Evolutionary conservation across 2,329 filamentous ascomycete genomes (phyloP), one percentile per base, ranked within the genome.

Genomic region (Fusarium cicatricum): DNA sequence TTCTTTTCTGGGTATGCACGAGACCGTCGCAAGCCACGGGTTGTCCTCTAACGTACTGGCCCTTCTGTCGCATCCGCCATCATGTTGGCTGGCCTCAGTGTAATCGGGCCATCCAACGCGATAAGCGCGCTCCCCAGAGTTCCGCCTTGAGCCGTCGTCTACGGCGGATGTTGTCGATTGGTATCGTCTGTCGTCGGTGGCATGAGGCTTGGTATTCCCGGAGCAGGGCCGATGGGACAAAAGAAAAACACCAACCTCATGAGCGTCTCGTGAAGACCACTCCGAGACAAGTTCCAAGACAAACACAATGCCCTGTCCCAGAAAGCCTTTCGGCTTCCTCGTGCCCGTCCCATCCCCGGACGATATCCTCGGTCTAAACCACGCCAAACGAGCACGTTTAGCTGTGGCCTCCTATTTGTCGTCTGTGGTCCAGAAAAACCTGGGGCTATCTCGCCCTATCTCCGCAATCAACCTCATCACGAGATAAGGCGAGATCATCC

Each of bases 51-150:
- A 4, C 9, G 3, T 9, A 44, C 53, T 31, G 33, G 52, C 48
- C 46, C 48, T 57, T 28, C 45, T 58, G 57, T 54, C 52, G 45
- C 53, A 57, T 60, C 32, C 50, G 46, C 46, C 51, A 60, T 58
- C 52, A 55, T 38, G 34, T 48, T 56, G 46, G 29, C 56, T 60
- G 32, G 52, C 42, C 57, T 53, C 59, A 52, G 53, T 58, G 19
- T 64, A 52, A 55, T 62, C 52, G 46, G 54, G 41, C 62, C 66
- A 67, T 55, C 48, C 60, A 55, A 50, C 66, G 66, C 66, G 66
- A 69, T 66, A 69, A 69, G 66, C 66, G 66, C 66, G 55, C 47
- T 60, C 64, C 66, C 66, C 66, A 69, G 56, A 65, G 46, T 45
- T 43, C 61, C 58, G 53, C 48, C 47, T 58, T 32, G 60, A 60